These are phyloP conservation scores for Podaxis carcinomalis DNA, from an alignment of 768 basidiomycete genomes.

Conservation along the genomic window DNA sequence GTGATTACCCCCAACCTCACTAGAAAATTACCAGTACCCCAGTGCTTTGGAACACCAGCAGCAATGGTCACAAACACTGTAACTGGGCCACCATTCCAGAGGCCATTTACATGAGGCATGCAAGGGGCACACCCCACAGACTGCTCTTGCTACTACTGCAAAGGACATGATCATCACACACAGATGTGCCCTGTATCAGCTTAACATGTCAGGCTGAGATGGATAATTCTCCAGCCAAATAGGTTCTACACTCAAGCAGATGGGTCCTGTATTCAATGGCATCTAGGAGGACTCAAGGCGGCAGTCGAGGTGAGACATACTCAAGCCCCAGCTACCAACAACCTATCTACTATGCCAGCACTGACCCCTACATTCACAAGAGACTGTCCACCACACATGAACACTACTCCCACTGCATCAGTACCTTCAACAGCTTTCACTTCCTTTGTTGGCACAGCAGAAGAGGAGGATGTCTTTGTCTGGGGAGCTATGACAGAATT, in stretches of 20 bases:
- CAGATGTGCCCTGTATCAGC: background rate
- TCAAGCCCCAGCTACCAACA: background rate
- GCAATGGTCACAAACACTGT: background rate
- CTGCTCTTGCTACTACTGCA: background rate
- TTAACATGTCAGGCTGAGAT: background rate
- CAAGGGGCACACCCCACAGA: background rate
- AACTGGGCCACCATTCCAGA: background rate
- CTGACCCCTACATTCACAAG: background rate
- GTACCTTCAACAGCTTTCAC: background rate
- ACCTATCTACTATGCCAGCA: too few relatives aligned
- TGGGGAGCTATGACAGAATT: slow-evolving; percentile 4
- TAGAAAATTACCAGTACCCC: background rate
- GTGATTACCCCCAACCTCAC: background rate
- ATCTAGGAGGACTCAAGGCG: slow-evolving; percentile 1
- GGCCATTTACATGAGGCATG: too few relatives aligned
- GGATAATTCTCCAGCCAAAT: background rate
- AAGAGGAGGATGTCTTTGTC: slow-evolving; percentile 4
- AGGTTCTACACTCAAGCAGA: background rate
- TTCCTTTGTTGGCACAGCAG: background rate
- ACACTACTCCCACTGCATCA: too few relatives aligned
- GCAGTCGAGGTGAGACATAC: background rate
- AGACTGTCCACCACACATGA: too few relatives aligned
- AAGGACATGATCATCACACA: background rate
- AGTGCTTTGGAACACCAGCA: background rate
- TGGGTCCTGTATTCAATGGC: background rate